These are phyloP conservation scores for Prunus yedoensis DNA, from an alignment of 331 rosid genomes.

Conservation along the genomic window DNA sequence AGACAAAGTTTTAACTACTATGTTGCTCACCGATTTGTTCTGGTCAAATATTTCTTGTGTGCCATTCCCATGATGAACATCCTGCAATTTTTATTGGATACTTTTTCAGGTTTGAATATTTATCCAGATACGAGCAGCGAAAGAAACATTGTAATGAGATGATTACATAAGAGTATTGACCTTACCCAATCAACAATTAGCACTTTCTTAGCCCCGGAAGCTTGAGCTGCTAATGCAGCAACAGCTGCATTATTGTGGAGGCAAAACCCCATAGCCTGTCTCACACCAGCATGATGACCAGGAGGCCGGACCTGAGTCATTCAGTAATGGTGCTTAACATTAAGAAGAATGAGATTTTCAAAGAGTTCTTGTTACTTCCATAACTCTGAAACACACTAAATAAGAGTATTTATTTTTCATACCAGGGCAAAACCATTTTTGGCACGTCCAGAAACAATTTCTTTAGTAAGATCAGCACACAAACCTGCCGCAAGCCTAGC, in stretches of 20 bases:
- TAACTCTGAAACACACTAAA: neutral
- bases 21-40: slow-evolving; percentile 77
- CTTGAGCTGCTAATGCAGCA: slow-evolving; percentile 93
- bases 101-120: neutral
- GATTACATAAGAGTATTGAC: slow-evolving; percentile 14
- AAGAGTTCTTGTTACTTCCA: neutral
- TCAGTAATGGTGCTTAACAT: slow-evolving; percentile 15
- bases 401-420: slow-evolving; percentile 18
- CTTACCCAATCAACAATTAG: slow-evolving; percentile 96
- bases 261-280: slow-evolving; percentile 96
- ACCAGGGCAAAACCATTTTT: slow-evolving; percentile 99
- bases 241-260: slow-evolving; percentile 98
- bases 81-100: slow-evolving; percentile 44
- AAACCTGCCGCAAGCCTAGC: slow-evolving; percentile 98
- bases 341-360: neutral
- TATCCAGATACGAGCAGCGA: neutral
- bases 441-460: slow-evolving; percentile 72
- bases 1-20: slow-evolving; percentile 20
- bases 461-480: slow-evolving; percentile 90
- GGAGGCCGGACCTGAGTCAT: slow-evolving; percentile 93
- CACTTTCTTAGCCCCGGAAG: slow-evolving; percentile 91
- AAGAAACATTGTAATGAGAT: neutral
- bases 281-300: slow-evolving; percentile 98
- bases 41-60: slow-evolving; percentile 95
- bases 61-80: slow-evolving; percentile 99